Evolutionary conservation across 208 protist genomes (phyloP), one percentile per base, ranked within the genome.

Genomic region (Leishmania lainsoni): DNA sequence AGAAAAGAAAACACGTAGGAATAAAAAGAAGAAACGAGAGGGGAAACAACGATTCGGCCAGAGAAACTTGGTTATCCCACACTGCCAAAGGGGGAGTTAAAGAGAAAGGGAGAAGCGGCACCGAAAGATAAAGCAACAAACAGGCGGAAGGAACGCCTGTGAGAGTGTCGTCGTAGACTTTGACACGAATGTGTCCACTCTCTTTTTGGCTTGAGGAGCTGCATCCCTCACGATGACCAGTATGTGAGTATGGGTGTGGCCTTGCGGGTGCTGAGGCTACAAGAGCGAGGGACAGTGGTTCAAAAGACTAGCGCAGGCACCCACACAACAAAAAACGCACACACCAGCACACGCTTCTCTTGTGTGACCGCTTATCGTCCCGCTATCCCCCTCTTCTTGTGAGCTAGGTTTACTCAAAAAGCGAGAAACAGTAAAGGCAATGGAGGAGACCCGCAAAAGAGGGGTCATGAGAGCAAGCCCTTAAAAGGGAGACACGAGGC

Each of bases 71-170:
- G 76, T 83, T 56, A 10, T 22, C 51, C 49, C 35, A 54, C 22
- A 56, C 17, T 10, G 26, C 17, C 70, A 71, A 71, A 68, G 68
- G 76, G 56, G n/a, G 39, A 42, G 59, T 52, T 22, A 32, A 68
- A 51, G 32, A 39, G 26, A 82, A 71, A 32, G 65, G 51, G 14
- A 65, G 51, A 48, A 68, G 39, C 5, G 14, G 12, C 48, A 32
- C 48, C 49, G 77, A 20, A 65, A 72, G 48, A 61, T 71, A 78
- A 73, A 72, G 63, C 35, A 71, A 51, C 29, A 80, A 77, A 54
- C 16, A 42, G 14, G 48, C 4, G n/a, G 51, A 63, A 45, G 17
- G 16, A 56, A 76, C 42, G 10, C 10, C 10, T 48, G 2, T 76
- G 72, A 10, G 16, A 29, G 22, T 54, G 35, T 29, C 45, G 0